These are phyloP conservation scores for Phytophthora fragariae DNA, from an alignment of 352 stramenopile species.

Conservation along the genomic window DNA sequence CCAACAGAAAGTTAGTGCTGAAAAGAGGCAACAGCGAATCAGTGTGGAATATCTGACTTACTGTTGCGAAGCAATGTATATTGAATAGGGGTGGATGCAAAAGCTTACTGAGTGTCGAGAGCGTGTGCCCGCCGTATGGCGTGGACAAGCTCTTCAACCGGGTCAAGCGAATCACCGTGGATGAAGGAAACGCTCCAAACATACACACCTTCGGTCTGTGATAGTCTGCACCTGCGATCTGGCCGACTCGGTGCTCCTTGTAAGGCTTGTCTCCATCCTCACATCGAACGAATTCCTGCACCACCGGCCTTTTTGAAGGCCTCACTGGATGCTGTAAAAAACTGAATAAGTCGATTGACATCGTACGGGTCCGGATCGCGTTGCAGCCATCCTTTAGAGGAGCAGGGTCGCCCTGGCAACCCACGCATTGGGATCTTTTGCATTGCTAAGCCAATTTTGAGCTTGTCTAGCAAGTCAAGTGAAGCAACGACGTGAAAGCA, in stretches of 20 bases:
- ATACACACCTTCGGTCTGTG: constrained; percentile 1
- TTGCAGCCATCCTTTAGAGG: background rate
- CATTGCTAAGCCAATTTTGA: background rate
- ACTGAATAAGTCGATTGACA: background rate
- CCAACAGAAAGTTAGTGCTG: too few relatives aligned
- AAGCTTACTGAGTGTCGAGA: background rate
- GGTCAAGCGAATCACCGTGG: constrained; percentile 5
- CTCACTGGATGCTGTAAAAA: background rate
- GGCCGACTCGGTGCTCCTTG: constrained; percentile 6
- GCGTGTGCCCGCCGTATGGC: background rate
- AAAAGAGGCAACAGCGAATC: too few relatives aligned
- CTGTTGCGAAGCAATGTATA: background rate
- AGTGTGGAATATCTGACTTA: too few relatives aligned
- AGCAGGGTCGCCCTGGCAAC: background rate
- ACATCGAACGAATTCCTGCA: constrained; percentile 3
- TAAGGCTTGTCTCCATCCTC: background rate
- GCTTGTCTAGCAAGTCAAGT: background rate
- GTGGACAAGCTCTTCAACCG: constrained; percentile 4
- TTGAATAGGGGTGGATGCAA: background rate
- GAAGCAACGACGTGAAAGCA: constrained; percentile 1
- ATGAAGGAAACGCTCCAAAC: constrained; percentile 6
- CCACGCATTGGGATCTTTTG: background rate
- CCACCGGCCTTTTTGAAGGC: constrained; percentile 2
- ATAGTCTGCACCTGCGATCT: constrained; percentile 6
- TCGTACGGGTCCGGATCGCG: background rate